Evolutionary conservation across 2,329 filamentous ascomycete species (phyloP).

Genomic region (Exophiala oligosperma): DNA sequence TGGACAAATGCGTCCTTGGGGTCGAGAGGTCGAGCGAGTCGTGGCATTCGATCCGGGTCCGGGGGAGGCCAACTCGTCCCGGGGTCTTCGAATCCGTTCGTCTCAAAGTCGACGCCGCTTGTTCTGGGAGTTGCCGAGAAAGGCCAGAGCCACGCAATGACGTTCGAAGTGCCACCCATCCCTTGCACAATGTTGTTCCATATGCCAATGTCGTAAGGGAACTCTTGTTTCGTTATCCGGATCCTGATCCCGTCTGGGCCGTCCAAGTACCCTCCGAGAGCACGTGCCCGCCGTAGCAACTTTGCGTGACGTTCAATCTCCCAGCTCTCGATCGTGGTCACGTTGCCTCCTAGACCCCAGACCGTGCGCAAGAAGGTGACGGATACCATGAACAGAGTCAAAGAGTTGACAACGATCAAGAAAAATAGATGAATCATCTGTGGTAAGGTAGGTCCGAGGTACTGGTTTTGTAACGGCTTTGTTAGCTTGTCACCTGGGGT

Average conservation of each 20-base stretch:
- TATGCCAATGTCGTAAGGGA: constrained; percentile 66
- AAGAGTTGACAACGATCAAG: constrained; percentile 54
- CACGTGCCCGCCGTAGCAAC: constrained; percentile 45
- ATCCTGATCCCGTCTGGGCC: constrained; percentile 57
- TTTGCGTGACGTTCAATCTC: constrained; percentile 53
- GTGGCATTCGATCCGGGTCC: constrained; percentile 50
- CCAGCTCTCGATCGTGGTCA: constrained; percentile 66
- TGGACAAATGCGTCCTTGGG: constrained; percentile 30
- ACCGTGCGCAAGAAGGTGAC: constrained; percentile 57
- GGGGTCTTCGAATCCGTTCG: constrained; percentile 61
- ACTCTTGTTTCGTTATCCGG: constrained; percentile 60
- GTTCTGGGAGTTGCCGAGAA: constrained; percentile 52
- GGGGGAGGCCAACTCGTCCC: constrained; percentile 46
- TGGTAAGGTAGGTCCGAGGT: constrained; percentile 56
- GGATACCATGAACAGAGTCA: constrained; percentile 56
- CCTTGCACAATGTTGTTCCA: constrained; percentile 59
- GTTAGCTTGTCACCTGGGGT: constrained; percentile 12
- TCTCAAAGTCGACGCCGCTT: constrained; percentile 53
- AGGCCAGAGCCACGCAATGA: constrained; percentile 63
- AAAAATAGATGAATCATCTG: constrained; percentile 59
- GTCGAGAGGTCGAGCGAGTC: constrained; percentile 30
- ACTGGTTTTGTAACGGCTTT: constrained; percentile 38
- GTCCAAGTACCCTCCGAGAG: constrained; percentile 59
- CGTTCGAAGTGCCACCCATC: constrained; percentile 46
- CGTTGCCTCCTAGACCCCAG: constrained; percentile 58